Conservation (phyloP, 1,139 yeast genomes). For the Magnusiomyces suaveolens region DNA sequence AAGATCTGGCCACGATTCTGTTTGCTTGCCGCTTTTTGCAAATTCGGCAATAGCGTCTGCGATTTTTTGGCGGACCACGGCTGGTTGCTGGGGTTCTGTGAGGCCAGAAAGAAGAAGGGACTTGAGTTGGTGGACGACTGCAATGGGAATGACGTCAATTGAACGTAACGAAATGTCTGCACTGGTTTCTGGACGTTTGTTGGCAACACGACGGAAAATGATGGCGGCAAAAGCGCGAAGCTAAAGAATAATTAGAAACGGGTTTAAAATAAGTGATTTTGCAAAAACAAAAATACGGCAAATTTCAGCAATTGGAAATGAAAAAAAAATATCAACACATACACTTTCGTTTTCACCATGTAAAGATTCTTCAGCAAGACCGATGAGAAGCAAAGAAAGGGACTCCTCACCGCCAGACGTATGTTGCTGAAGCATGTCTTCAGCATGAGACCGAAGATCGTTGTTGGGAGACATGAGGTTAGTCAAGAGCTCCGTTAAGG, state of each 20-base stretch:
- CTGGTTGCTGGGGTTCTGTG: constrained; percentile 45
- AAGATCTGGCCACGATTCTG: constrained; percentile 61
- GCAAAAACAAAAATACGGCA: not conserved
- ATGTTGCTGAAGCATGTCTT: constrained; percentile 66
- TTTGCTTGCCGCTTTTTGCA: constrained; percentile 36
- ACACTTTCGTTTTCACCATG: constrained; percentile 46
- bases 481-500: constrained; percentile 49
- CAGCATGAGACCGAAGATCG: constrained; percentile 64
- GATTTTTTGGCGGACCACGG: constrained; percentile 76
- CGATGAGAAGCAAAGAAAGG: constrained; percentile 62
- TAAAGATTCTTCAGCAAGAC: constrained; percentile 73
- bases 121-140: constrained; percentile 56
- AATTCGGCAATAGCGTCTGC: constrained; percentile 93
- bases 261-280: too few species aligned
- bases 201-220: constrained; percentile 72
- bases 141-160: constrained; percentile 56
- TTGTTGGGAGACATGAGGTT: constrained; percentile 77
- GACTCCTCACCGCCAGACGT: constrained; percentile 35
- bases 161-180: constrained; percentile 64
- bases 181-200: constrained; percentile 58
- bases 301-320: not conserved
- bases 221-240: constrained; percentile 67
- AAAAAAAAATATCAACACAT: constrained; percentile 20
- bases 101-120: constrained; percentile 64
- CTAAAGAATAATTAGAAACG: constrained; percentile 17